A percentile compares a stretch with the other conserved stretches of the same genome.
Evolutionary conservation across 2,329 filamentous ascomycete genomes (phyloP).

Genomic region (Botrytis hyacinthi): DNA sequence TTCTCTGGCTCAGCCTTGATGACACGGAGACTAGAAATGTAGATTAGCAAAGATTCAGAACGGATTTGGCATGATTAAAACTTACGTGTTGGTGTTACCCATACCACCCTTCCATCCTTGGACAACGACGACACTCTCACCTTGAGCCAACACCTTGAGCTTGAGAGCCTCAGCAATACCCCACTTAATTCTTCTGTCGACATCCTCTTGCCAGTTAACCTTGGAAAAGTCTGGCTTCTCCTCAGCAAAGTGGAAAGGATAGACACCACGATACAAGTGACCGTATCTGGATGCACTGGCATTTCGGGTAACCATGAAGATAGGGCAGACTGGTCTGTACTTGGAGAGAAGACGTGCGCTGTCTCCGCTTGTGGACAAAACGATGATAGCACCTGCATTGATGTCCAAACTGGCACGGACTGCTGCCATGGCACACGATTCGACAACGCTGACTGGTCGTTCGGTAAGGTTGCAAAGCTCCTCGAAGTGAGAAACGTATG

Average conservation of each 20-base stretch:
- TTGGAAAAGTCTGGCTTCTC: conserved; percentile 90
- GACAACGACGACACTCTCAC: conserved; percentile 76
- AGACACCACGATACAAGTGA: conserved; percentile 96
- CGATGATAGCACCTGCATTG: conserved; percentile 93
- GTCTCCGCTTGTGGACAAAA: conserved; percentile 91
- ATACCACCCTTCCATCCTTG: conserved; percentile 91
- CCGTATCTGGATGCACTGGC: conserved; percentile 80
- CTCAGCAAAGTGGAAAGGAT: conserved; percentile 93
- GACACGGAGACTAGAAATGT: conserved; percentile 35
- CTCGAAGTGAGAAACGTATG: conserved; percentile 95
- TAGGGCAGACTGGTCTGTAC: conserved; percentile 97
- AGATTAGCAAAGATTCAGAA: not conserved
- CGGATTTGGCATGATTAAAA: not conserved
- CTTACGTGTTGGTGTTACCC: conserved; percentile 80
- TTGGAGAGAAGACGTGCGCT: conserved; percentile 96
- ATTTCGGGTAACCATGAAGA: conserved; percentile 98
- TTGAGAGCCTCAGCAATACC: conserved; percentile 83
- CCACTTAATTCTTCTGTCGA: conserved; percentile 97
- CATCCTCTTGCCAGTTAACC: conserved; percentile 97
- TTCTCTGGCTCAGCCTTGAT: conserved; percentile 37
- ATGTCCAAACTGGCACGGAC: conserved; percentile 94
- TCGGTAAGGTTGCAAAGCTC: conserved; percentile 83
- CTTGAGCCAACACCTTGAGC: conserved; percentile 71
- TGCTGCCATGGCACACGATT: conserved; percentile 96
- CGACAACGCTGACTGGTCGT: conserved; percentile 80